These are phyloP conservation scores for Nicotiana paniculata DNA, from an alignment of 257 asterid species.

Conservation along the genomic window DNA sequence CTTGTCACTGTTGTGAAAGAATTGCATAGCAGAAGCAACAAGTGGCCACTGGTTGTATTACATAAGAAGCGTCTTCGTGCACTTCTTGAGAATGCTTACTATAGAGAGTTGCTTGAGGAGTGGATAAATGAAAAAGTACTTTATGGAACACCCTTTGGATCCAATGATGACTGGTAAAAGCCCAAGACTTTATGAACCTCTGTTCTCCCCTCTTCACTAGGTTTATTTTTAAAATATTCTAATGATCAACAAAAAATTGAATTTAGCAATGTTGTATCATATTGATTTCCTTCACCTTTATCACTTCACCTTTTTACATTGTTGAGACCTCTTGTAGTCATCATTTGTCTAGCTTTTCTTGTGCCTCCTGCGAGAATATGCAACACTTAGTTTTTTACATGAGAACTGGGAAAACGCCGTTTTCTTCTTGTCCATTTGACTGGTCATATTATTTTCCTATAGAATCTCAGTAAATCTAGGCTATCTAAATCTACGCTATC, in stretches of 20 bases:
- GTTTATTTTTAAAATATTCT: background rate
- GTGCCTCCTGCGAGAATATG: background rate
- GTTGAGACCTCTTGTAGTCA: background rate
- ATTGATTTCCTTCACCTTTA: background rate
- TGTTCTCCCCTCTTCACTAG: background rate
- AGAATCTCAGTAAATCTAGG: background rate
- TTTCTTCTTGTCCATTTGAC: background rate
- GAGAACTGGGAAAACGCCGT: background rate
- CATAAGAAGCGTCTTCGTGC: constrained; percentile 67
- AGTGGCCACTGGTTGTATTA: constrained; percentile 75
- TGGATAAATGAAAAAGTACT: constrained; percentile 65
- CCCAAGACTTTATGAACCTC: background rate
- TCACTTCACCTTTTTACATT: background rate
- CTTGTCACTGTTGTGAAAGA: constrained; percentile 80
- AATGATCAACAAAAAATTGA: background rate
- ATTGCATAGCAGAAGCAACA: constrained; percentile 47
- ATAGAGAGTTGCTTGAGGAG: constrained; percentile 61
- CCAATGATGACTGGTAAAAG: constrained; percentile 83
- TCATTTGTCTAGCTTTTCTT: background rate
- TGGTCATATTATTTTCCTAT: background rate
- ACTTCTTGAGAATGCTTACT: constrained; percentile 63
- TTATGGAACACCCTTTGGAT: constrained; percentile 86
- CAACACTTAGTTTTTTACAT: background rate
- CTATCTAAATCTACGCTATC: background rate
- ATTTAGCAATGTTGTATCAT: background rate